Evolutionary conservation across 2,329 filamentous ascomycete genomes (phyloP).

Genomic region (Decorospora gaudefroyi): DNA sequence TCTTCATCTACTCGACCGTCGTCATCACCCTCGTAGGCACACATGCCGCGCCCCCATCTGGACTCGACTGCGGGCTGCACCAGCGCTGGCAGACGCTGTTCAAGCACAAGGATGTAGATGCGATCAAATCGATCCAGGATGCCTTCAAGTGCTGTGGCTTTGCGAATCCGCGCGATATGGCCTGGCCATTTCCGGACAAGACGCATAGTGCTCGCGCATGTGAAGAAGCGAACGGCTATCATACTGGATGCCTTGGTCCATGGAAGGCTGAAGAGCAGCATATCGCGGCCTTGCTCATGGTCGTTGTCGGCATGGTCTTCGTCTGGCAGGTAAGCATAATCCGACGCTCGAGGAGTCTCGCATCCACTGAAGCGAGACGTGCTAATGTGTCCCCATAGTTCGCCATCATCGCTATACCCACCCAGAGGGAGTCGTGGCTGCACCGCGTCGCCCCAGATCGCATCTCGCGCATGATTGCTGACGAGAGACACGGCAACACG

Average conservation of each 20-base stretch:
- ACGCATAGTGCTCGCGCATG: conserved; percentile 50
- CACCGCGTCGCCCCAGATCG: conserved; percentile 38
- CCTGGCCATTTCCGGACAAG: conserved; percentile 63
- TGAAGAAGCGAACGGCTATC: conserved; percentile 49
- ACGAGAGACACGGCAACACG: conserved; percentile 32
- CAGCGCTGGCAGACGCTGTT: conserved; percentile 62
- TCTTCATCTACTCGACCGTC: conserved; percentile 50
- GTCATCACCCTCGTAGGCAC: conserved; percentile 54
- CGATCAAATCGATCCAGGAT: conserved; percentile 67
- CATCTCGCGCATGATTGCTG: conserved; percentile 40
- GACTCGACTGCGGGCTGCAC: conserved; percentile 60
- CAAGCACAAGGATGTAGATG: conserved; percentile 53
- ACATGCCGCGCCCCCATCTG: conserved; percentile 47
- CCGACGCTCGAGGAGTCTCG: neutral
- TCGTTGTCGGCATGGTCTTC: conserved; percentile 49
- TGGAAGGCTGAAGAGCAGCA: conserved; percentile 63
- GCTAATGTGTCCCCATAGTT: conserved; percentile 25
- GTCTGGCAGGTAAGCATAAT: conserved; percentile 42
- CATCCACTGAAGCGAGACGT: neutral
- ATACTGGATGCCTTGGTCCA: conserved; percentile 55
- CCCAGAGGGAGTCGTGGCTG: conserved; percentile 39
- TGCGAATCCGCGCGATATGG: conserved; percentile 60
- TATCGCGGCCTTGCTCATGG: conserved; percentile 60
- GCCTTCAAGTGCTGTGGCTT: conserved; percentile 69
- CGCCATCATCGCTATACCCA: conserved; percentile 38